A percentile compares a stretch with the other conserved stretches of the same genome.
Evolutionary conservation across 148 eudicot species (phyloP).

Genomic region (Fallopia convolvulus): DNA sequence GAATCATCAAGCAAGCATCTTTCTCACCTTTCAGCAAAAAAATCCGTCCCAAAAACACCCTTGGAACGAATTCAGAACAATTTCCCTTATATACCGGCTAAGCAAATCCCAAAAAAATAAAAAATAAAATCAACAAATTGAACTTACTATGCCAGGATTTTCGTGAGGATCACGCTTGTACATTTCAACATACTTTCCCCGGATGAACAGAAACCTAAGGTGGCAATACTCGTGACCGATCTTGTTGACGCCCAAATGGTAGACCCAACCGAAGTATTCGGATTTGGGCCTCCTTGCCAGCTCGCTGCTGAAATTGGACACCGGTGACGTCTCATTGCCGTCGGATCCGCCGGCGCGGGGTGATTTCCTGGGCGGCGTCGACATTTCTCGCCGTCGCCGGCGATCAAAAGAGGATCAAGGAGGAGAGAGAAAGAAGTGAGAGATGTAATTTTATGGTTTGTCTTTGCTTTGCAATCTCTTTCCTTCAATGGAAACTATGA

Average conservation of each 20-base stretch:
- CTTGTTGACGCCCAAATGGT: conserved; percentile 69
- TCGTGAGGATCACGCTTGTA: conserved; percentile 84
- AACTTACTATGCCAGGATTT: conserved; percentile 57
- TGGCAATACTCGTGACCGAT: conserved; percentile 78
- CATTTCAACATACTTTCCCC: conserved; percentile 81
- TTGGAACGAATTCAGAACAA: not conserved
- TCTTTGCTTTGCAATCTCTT: not conserved
- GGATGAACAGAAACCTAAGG: conserved; percentile 55
- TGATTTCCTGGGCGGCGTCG: conserved; percentile 2
- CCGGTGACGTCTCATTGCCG: conserved; percentile 12
- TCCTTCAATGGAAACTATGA: not conserved
- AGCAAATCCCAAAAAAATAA: not conserved
- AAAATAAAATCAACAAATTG: not conserved
- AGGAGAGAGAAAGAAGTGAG: not conserved
- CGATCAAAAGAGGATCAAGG: not conserved
- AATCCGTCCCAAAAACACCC: not conserved
- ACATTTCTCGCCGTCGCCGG: conserved; percentile 2
- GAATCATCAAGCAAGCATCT: conserved; percentile 4
- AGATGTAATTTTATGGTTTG: not conserved
- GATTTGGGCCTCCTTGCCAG: conserved; percentile 24
- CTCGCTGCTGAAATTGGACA: conserved; percentile 14
- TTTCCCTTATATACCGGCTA: not conserved
- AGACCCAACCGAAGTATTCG: conserved; percentile 82
- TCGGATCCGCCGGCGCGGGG: conserved; percentile 6
- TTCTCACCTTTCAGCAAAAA: not conserved